Conservation (phyloP, 306 rosid species). For the Urtica urens region DNA sequence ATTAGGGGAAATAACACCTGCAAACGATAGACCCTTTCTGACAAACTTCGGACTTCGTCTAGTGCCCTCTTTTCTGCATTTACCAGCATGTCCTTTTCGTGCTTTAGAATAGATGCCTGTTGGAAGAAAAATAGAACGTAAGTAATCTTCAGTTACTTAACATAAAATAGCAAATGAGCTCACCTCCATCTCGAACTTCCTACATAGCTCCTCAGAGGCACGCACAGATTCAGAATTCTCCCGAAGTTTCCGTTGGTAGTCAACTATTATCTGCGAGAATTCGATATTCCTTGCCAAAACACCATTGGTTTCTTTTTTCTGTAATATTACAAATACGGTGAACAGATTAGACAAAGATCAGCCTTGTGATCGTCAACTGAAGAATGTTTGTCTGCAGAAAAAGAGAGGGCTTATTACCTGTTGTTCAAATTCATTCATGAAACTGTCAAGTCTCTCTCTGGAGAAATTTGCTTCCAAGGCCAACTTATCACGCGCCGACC, state of each 20-base stretch:
- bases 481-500: constrained; percentile 68
- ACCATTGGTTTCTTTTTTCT: constrained; percentile 65
- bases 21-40: constrained; percentile 72
- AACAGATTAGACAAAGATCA: background rate
- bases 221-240: constrained; percentile 70
- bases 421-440: constrained; percentile 60
- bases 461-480: constrained; percentile 63
- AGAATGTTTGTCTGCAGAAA: background rate
- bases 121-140: constrained; percentile 2
- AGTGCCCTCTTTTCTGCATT: constrained; percentile 92
- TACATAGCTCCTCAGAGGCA: constrained; percentile 54
- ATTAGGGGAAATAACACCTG: constrained; percentile 43
- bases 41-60: constrained; percentile 62
- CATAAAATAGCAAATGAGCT: background rate
- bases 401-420: constrained; percentile 60
- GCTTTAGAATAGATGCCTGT: constrained; percentile 60
- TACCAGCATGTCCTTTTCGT: constrained; percentile 66
- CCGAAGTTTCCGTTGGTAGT: constrained; percentile 76
- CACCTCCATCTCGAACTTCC: constrained; percentile 83
- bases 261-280: constrained; percentile 71
- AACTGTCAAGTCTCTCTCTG: constrained; percentile 60
- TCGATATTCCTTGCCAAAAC: constrained; percentile 71
- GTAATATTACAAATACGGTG: constrained; percentile 10
- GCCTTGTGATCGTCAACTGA: background rate
- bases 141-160: constrained; percentile 5